Percentiles rank a stretch among this genome's conserved stretches.
Conservation (phyloP, 805 yeast genomes). For the Candida loeiensis region DNA sequence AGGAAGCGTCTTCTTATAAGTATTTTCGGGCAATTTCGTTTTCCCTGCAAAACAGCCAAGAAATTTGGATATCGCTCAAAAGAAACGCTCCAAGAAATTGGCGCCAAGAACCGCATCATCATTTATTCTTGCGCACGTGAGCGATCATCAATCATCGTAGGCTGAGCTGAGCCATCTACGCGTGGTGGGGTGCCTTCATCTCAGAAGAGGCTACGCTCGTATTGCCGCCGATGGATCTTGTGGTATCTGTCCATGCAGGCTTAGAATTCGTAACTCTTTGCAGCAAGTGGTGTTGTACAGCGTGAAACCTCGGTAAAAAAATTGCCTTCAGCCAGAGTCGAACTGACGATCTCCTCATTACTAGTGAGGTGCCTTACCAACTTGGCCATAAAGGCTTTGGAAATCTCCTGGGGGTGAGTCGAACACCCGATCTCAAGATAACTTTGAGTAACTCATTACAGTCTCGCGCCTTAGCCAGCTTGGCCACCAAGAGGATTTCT, state of each 20-base stretch:
- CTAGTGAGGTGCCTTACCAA: slow-evolving; percentile 6
- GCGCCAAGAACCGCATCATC: slow-evolving; percentile 8
- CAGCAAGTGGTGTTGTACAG: background rate
- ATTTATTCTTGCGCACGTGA: slow-evolving; percentile 3
- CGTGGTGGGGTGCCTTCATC: no score
- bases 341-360: slow-evolving; percentile 6
- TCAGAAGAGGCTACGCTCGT: no score
- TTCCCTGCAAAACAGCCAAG: slow-evolving; percentile 6
- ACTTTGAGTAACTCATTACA: slow-evolving; percentile 26
- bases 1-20: slow-evolving; percentile 4
- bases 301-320: background rate
- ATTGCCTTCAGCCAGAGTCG: slow-evolving; percentile 5
- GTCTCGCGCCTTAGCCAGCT: slow-evolving; percentile 51
- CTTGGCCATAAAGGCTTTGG: slow-evolving; percentile 6
- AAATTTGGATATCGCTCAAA: slow-evolving; percentile 2
- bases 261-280: no score
- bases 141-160: no score
- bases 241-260: no score
- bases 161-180: no score
- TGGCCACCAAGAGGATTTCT: slow-evolving; percentile 40
- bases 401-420: slow-evolving; percentile 48
- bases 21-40: slow-evolving; percentile 3
- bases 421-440: slow-evolving; percentile 49
- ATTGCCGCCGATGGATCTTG: no score
- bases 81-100: slow-evolving; percentile 7